Percentiles rank a stretch among this genome's conserved stretches.
These are phyloP conservation scores for Calocera cornea DNA, from an alignment of 768 basidiomycete species.

Conservation along the genomic window DNA sequence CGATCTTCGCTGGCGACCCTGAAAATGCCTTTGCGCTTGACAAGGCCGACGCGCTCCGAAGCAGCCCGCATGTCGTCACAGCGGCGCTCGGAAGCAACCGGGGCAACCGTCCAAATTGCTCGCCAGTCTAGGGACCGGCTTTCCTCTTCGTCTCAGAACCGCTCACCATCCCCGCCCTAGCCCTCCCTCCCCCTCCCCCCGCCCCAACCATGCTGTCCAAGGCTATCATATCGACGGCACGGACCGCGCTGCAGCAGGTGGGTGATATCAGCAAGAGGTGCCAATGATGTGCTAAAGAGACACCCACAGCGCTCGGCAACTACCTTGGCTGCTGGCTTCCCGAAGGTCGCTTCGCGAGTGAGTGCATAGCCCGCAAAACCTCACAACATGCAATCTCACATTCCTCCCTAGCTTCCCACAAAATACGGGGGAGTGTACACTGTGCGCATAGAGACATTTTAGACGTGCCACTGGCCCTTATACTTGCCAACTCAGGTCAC, in stretches of 20 bases:
- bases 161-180: neutral
- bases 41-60: slow-evolving; percentile 1
- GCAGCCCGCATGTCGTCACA: neutral
- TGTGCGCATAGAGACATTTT: slow-evolving; percentile 27
- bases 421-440: slow-evolving; percentile 92
- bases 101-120: neutral
- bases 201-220: neutral
- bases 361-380: slow-evolving; percentile 16
- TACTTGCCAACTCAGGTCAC: slow-evolving; percentile 56
- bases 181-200: neutral
- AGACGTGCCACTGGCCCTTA: slow-evolving; percentile 7
- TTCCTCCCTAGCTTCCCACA: slow-evolving; percentile 45
- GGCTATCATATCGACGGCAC: neutral
- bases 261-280: neutral
- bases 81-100: slow-evolving; percentile 4
- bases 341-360: slow-evolving; percentile 59
- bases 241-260: slow-evolving; percentile 1
- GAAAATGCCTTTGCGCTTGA: neutral
- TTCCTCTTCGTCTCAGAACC: neutral
- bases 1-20: neutral
- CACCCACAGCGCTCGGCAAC: slow-evolving; percentile 33
- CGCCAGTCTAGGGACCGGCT: neutral
- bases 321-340: slow-evolving; percentile 65
- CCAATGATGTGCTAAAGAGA: neutral
- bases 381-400: neutral